Evolutionary conservation across 306 rosid genomes (phyloP).

Genomic region (Oxytropis ochrocephala): DNA sequence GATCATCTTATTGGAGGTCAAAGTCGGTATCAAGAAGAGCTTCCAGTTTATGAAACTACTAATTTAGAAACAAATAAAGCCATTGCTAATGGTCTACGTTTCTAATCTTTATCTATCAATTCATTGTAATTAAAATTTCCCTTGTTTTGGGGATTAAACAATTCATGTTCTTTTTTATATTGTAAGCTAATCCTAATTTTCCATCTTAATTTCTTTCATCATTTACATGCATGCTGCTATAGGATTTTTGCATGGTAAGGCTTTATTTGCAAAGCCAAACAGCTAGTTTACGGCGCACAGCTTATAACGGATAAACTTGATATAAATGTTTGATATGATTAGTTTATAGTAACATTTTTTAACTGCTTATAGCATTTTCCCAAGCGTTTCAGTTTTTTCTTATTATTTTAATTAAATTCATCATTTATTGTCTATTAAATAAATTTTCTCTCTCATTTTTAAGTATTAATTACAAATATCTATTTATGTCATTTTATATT

Average conservation of each 20-base stretch:
- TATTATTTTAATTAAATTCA: too few relatives aligned
- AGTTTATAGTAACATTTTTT: too few relatives aligned
- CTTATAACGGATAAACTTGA: too few relatives aligned
- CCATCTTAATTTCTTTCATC: neutral
- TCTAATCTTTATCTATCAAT: constrained; percentile 31
- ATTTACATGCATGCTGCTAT: neutral
- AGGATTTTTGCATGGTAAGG: neutral
- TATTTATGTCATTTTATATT: too few relatives aligned
- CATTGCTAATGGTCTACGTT: constrained; percentile 56
- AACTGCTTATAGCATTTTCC: too few relatives aligned
- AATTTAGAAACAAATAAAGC: constrained; percentile 60
- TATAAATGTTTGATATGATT: too few relatives aligned
- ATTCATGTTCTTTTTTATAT: neutral
- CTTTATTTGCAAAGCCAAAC: too few relatives aligned
- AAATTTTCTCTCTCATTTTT: too few relatives aligned
- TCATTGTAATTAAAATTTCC: constrained; percentile 22
- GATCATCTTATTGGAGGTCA: constrained; percentile 63
- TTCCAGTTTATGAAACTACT: constrained; percentile 80
- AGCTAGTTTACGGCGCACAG: too few relatives aligned
- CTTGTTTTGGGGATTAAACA: neutral
- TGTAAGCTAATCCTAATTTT: neutral
- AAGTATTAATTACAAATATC: too few relatives aligned
- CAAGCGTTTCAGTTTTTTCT: too few relatives aligned
- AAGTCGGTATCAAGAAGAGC: constrained; percentile 65
- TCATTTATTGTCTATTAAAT: too few relatives aligned